Evolutionary conservation across 164 flowering plant species (phyloP), one percentile per base, ranked within the genome.

Genomic region (Stephania cephalantha): DNA sequence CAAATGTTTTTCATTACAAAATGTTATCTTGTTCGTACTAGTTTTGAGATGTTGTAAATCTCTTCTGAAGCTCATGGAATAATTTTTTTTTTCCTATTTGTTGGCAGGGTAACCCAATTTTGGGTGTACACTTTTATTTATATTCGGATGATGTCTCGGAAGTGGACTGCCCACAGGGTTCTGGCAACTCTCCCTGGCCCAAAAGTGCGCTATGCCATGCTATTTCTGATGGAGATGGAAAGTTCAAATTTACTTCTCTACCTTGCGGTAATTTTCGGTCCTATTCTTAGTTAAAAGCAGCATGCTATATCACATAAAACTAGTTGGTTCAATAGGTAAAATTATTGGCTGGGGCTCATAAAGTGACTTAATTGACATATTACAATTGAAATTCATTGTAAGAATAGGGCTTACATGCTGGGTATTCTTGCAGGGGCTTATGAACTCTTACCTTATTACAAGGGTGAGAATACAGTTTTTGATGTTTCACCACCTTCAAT

Each of bases 391-490:
- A 50, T 10, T 50, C 12, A 9, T 50, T 76, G 44, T 69, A 69
- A 63, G 61, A 46, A 18, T 18, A 31, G n/a, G 68, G 31, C 74
- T 80, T 55, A 72, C 18, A 71, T 61, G 46, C 22, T 74, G 75
- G 75, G 46, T 73, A 69, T 77, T 20, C 69, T 77, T 79, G 35
- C 93, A 95, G 99, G 99, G 64, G 71, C 70, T 48, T 95, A 95
- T 76, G 87, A 90, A 84, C 97, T 95, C 71, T 76, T 88, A 80
- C 99, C 99, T 45, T 91, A 80, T 84, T 92, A 95, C 88, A 95
- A 88, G 88, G 99, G 99, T 10, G 99, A 95, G 77, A 93, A 95
- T 79, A 95, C 98, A 72, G 86, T 92, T 76, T 95, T 95, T 88
- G 99, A 92, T 84, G 95, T 95, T 82, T 93, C 97, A 65, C 99